Evolutionary conservation across 2,329 filamentous ascomycete genomes (phyloP).

Genomic region (Cercospora sp.): DNA sequence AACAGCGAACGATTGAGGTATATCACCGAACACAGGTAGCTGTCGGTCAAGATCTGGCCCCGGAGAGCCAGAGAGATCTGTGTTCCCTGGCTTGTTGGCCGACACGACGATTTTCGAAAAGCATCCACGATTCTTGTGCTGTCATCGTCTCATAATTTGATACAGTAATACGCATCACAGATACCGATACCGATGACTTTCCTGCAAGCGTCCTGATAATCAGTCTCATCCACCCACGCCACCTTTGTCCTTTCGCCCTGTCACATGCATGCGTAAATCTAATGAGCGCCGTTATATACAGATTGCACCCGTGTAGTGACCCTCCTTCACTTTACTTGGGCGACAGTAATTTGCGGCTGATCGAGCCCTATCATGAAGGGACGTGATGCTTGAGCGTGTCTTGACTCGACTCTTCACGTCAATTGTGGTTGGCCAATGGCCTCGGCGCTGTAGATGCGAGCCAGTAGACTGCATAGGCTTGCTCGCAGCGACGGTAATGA

Average conservation of each 20-base stretch:
- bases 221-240: neutral
- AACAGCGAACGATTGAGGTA: neutral
- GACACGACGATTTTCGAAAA: neutral
- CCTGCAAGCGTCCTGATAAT: neutral
- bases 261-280: conserved; percentile 5
- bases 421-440: neutral
- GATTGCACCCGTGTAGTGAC: conserved; percentile 3
- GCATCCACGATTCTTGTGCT: neutral
- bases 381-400: neutral
- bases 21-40: neutral
- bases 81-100: neutral
- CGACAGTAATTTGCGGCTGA: neutral
- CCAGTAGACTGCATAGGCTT: neutral
- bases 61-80: neutral
- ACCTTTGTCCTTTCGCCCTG: neutral
- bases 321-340: neutral
- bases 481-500: neutral
- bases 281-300: conserved; percentile 7
- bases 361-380: neutral
- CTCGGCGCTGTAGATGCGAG: neutral
- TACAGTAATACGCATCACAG: neutral
- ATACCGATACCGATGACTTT: neutral
- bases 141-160: neutral
- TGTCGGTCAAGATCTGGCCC: too few species aligned
- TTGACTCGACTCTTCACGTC: neutral